Conservation (phyloP, 257 asterid genomes). For the Ilex asprella region DNA sequence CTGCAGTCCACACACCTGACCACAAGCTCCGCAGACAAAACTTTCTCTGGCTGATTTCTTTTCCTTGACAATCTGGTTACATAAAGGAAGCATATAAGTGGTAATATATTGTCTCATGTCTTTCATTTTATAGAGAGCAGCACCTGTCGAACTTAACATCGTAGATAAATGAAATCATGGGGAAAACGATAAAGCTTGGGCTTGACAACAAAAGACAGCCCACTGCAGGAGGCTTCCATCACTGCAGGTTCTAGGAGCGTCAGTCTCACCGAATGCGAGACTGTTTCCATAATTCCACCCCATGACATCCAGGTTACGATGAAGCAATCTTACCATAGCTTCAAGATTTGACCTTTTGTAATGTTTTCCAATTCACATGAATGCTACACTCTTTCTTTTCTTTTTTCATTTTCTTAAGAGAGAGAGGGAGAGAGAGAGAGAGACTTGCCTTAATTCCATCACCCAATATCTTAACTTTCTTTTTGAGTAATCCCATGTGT, state of each 20-base stretch:
- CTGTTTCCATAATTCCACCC: no score
- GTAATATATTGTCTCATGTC: neutral
- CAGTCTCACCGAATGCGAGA: no score
- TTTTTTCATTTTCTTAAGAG: no score
- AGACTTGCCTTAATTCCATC: conserved; percentile 77
- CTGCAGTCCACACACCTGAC: conserved; percentile 59
- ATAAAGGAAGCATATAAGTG: conserved; percentile 20
- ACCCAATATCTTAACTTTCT: conserved; percentile 75
- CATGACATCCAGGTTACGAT: no score
- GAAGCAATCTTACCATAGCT: no score
- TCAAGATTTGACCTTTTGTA: no score
- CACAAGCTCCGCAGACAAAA: conserved; percentile 98
- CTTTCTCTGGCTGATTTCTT: conserved; percentile 95
- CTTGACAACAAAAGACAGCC: no score
- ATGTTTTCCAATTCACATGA: no score
- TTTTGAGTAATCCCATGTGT: conserved; percentile 50
- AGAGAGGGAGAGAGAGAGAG: conserved; percentile 15
- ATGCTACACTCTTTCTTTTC: no score
- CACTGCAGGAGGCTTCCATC: no score
- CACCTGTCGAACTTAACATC: neutral
- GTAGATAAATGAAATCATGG: neutral
- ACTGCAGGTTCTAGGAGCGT: no score
- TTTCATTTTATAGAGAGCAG: neutral
- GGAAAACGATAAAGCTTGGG: neutral
- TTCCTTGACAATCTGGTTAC: conserved; percentile 69